Base-by-base conservation (phyloP, 345 rosid species). In the Kernera saxatilis region DNA sequence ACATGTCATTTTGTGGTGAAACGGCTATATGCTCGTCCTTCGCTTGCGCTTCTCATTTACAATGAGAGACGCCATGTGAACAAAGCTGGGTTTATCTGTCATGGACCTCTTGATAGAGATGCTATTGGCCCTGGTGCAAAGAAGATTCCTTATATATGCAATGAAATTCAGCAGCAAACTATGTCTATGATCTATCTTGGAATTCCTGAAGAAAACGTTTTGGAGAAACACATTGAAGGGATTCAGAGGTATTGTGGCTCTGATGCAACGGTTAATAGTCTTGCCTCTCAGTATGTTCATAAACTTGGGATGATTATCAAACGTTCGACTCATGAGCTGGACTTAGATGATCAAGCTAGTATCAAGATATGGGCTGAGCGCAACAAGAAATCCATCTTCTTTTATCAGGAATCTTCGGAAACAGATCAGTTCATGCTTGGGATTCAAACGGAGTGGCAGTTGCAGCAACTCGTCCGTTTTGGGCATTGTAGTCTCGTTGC, bases 111-210 rank as follows among this genome's bases (percentile, higher is more conserved):
- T 56, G 96, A 91, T 74, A 84, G 82, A 82, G 99, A 94, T 81
- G 96, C 96, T 56, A 88, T 89, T 74, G 99, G 98, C 25, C 98
- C 97, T 33, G 93, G 98, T 49, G 98, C 97, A 39, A 89, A 94
- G 79, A 91, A 88, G 77, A 74, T 90, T 62, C 98, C 98, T 17
- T 94, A 91, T 69, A 83, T 94, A 61, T 85, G 87, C 40, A 88
- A 87, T 71, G 94, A 88, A 79, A 88, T 89, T 75, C 88, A 91
- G 61, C 93, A 89, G 59, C 92, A 88, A 58, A 86, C 96, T 25
- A 85, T 89, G 95, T 91, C 97, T 39, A 88, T 91, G 96, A 89
- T 94, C 43, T 91, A 94, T 83, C 95, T 89, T 65, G 96, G 98
- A 48, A 94, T 91, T 64, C 98, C 93, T 53, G 96, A 91, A 71